These are phyloP conservation scores for Solanum neorickii DNA, from an alignment of 257 asterid species.

Conservation along the genomic window DNA sequence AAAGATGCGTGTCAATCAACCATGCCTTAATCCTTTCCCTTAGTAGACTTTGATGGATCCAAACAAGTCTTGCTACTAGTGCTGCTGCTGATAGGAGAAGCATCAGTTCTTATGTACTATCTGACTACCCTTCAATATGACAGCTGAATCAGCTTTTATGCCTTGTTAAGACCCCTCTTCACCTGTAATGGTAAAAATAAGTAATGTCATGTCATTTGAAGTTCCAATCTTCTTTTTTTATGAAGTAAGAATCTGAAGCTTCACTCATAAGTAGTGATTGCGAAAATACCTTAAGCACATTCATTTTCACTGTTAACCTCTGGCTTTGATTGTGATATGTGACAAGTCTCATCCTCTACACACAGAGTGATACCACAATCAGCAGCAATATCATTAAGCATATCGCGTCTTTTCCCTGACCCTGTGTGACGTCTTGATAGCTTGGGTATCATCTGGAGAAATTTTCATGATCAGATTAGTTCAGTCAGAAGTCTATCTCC, in stretches of 20 bases:
- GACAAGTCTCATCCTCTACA: neutral
- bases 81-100: constrained; percentile 6
- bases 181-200: neutral
- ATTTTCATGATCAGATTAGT: neutral
- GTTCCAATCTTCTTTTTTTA: neutral
- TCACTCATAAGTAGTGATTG: neutral
- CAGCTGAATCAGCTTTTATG: neutral
- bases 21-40: neutral
- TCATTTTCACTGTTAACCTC: neutral
- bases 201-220: neutral
- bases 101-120: neutral
- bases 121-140: neutral
- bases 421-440: constrained; percentile 20
- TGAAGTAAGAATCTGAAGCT: neutral
- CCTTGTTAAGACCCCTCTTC: neutral
- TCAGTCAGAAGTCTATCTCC: neutral
- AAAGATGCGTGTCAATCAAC: neutral
- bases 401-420: constrained; percentile 11
- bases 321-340: neutral
- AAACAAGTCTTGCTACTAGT: constrained; percentile 3
- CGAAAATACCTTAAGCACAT: constrained; percentile 8
- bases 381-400: constrained; percentile 21
- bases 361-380: constrained; percentile 18
- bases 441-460: constrained; percentile 18
- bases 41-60: neutral